These are phyloP conservation scores for Cytospora mali DNA, from an alignment of 2,329 filamentous ascomycete genomes.

Conservation along the genomic window DNA sequence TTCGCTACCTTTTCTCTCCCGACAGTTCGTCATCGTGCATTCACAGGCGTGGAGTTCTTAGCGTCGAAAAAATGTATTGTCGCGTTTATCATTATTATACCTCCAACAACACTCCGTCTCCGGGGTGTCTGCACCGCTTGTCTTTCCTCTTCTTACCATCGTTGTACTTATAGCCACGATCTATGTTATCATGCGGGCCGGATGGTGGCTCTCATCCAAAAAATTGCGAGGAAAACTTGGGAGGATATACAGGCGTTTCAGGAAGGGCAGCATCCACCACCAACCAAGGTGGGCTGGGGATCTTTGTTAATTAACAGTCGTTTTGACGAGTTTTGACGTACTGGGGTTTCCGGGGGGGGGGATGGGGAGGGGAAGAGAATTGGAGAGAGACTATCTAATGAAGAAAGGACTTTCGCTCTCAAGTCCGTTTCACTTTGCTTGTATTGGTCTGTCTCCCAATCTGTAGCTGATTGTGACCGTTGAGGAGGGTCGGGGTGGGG, in stretches of 20 bases:
- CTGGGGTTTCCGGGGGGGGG: neutral
- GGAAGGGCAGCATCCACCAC: slow-evolving; percentile 8
- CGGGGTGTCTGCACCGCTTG: neutral
- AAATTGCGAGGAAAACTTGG: neutral
- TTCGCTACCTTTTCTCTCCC: slow-evolving; percentile 12
- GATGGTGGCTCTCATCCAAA: slow-evolving; percentile 6
- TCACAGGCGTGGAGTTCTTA: slow-evolving; percentile 22
- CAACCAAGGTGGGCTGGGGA: neutral
- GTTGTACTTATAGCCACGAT: slow-evolving; percentile 15
- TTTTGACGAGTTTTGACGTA: neutral
- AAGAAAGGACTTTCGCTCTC: neutral
- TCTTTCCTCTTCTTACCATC: slow-evolving; percentile 15
- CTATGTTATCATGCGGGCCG: neutral
- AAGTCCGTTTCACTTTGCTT: neutral
- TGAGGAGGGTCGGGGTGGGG: too few species aligned
- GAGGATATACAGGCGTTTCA: slow-evolving; percentile 16
- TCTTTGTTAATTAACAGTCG: slow-evolving; percentile 4
- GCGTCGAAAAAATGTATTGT: slow-evolving; percentile 1
- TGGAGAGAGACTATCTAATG: neutral
- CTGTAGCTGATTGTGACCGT: neutral
- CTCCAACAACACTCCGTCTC: neutral
- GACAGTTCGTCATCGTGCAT: slow-evolving; percentile 14
- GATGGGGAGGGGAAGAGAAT: neutral
- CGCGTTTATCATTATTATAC: slow-evolving; percentile 2
- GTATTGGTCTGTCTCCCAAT: neutral